phyloP scores from a whole-genome alignment of 2,329 filamentous ascomycete genomes.

The Ceratocystis alfenasii region DNA sequence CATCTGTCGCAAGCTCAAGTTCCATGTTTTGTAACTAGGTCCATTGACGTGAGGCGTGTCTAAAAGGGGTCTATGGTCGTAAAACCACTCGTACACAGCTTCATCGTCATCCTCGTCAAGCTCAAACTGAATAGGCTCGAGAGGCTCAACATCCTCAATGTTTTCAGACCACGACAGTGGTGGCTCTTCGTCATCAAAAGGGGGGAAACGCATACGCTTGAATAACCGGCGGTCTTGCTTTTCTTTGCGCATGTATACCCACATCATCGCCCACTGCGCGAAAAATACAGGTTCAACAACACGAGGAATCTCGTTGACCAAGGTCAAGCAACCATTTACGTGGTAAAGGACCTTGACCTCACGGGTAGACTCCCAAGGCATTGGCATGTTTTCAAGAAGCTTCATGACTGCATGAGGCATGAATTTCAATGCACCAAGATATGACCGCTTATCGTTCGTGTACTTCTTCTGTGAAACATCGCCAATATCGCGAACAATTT shows the following conservation, averaged over 20 bases:
- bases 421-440: conserved; percentile 93
- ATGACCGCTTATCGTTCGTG: conserved; percentile 95
- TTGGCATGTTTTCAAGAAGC: conserved; percentile 97
- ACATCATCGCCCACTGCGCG: conserved; percentile 99
- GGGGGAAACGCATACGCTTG: conserved; percentile 97
- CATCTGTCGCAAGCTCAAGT: conserved; percentile 87
- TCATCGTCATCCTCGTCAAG: conserved; percentile 87
- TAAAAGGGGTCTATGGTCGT: conserved; percentile 79
- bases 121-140: conserved; percentile 98
- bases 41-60: conserved; percentile 93
- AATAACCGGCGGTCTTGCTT: conserved; percentile 93
- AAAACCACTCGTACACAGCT: conserved; percentile 92
- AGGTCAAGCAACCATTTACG: conserved; percentile 89
- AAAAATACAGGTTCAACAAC: conserved; percentile 98
- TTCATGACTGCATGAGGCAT: conserved; percentile 99
- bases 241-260: conserved; percentile 94
- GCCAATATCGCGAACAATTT: conserved; percentile 96
- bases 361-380: conserved; percentile 94
- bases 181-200: conserved; percentile 96
- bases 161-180: conserved; percentile 97
- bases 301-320: conserved; percentile 91
- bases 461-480: conserved; percentile 99
- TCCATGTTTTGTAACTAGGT: conserved; percentile 94
- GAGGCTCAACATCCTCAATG: conserved; percentile 92
- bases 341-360: conserved; percentile 98